Evolutionary conservation across 345 rosid species (phyloP).

Genomic region (Brassica juncea): DNA sequence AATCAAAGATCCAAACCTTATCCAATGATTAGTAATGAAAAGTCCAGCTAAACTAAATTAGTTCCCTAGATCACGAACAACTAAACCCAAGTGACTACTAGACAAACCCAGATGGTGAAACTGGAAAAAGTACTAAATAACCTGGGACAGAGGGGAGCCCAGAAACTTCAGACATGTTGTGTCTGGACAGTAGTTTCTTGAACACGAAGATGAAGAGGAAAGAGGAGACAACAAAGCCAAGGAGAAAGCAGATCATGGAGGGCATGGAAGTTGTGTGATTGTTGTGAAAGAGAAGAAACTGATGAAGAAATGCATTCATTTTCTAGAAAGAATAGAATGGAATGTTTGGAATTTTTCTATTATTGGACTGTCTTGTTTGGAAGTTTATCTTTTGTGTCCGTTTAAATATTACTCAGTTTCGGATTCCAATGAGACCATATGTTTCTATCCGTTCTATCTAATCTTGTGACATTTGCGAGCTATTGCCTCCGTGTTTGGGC

Average conservation of each 20-base stretch:
- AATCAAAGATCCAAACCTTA: conserved; percentile 1
- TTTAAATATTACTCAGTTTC: conserved; percentile 1
- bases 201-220: conserved; percentile 45
- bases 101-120: neutral
- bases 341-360: conserved; percentile 24
- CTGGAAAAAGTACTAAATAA: conserved; percentile 10
- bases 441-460: neutral
- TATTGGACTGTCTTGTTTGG: conserved; percentile 21
- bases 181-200: conserved; percentile 34
- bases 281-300: neutral
- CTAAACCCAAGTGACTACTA: neutral
- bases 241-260: conserved; percentile 46
- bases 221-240: conserved; percentile 46
- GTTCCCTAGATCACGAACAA: conserved; percentile 4
- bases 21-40: neutral
- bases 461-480: neutral
- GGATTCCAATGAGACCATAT: conserved; percentile 7
- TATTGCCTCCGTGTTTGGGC: neutral
- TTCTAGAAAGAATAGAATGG: conserved; percentile 15
- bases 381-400: neutral
- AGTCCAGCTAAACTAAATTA: neutral
- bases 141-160: conserved; percentile 66
- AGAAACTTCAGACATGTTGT: conserved; percentile 40
- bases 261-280: conserved; percentile 22
- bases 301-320: neutral